Percentiles rank a stretch among this genome's conserved stretches.
Conservation (phyloP, 2,329 filamentous ascomycete species). For the Diatrype stigma region DNA sequence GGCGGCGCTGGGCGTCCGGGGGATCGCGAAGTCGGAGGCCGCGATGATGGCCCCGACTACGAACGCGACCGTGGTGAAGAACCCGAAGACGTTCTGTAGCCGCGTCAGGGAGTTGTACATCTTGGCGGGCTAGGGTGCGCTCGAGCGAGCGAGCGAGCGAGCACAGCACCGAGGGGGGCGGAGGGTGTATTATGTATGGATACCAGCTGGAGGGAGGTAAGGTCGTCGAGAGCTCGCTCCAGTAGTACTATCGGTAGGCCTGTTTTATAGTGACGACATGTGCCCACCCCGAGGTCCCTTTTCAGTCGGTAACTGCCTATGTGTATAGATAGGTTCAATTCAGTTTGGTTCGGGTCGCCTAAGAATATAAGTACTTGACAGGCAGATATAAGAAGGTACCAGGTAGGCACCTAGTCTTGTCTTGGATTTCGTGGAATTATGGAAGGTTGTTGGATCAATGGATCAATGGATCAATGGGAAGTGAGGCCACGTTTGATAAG, state of each 20-base stretch:
- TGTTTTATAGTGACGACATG: background rate
- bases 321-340: too few species aligned
- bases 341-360: background rate
- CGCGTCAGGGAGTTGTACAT: slow-evolving; percentile 90
- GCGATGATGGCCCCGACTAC: slow-evolving; percentile 76
- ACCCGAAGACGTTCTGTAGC: slow-evolving; percentile 89
- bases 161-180: background rate
- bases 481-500: slow-evolving; percentile 1
- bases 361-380: background rate
- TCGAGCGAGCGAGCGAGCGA: slow-evolving; percentile 3
- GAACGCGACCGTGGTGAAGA: slow-evolving; percentile 94
- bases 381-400: background rate
- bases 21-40: slow-evolving; percentile 67
- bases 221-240: background rate
- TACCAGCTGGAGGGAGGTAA: background rate
- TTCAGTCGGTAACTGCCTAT: background rate
- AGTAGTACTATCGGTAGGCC: background rate
- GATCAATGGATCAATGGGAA: too few species aligned
- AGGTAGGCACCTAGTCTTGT: background rate
- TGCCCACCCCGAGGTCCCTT: background rate
- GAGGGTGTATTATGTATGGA: background rate
- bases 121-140: slow-evolving; percentile 25
- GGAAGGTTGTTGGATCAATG: background rate
- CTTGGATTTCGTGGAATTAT: background rate
- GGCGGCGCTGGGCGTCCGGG: slow-evolving; percentile 62